Base-by-base conservation (phyloP, 2,329 filamentous ascomycete species). In the Xylariaceae sp. region DNA sequence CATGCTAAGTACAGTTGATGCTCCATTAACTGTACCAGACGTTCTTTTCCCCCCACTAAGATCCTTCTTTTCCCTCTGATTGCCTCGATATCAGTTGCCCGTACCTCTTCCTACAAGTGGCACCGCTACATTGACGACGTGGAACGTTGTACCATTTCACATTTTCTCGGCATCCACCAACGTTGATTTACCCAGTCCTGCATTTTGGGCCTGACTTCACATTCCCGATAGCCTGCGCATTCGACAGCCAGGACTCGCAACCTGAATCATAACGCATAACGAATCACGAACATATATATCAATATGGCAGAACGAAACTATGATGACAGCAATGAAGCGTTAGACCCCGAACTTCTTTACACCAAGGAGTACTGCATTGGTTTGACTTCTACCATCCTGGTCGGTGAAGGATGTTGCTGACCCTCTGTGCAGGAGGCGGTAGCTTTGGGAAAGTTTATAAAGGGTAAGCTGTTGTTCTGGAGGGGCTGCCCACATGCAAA, bases 391-490 rank as follows among this genome's bases (percentile, higher is more conserved):
- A 44, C 50, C 27, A 45, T 37, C 41, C 47, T 42, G 47, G 36
- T 32, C 53, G 40, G 35, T 13, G 54, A 57, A 23, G 42, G 41
- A 44, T 53, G 64, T 67, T 67, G 67, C 59, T 66, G 53, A 59
- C 58, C 26, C 57, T 26, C 47, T 51, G 49, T 47, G 49, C 66
- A 92, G 93, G 94, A 64, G 94, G 94, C 64, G 94, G 94, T 57
- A 97, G 93, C 74, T 99, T 99, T 77, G 94, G 94, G 69, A 96
- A 95, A 75, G 94, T 99, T 58, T 99, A 93, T 82, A 97, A 97
- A 82, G 94, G 94, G 90, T 92, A 80, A 56, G 77, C 70, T 32
- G 5, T 50, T 27, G 40, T 15, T 8, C 26, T 10, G 13, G 20
- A 9, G 23, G 9, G 27, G 8, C 11, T 27, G 8, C 20, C 3